Percentiles rank a stretch among this genome's conserved stretches.
Conservation (phyloP, 768 basidiomycete species). For the Tephrocybe sp. region DNA sequence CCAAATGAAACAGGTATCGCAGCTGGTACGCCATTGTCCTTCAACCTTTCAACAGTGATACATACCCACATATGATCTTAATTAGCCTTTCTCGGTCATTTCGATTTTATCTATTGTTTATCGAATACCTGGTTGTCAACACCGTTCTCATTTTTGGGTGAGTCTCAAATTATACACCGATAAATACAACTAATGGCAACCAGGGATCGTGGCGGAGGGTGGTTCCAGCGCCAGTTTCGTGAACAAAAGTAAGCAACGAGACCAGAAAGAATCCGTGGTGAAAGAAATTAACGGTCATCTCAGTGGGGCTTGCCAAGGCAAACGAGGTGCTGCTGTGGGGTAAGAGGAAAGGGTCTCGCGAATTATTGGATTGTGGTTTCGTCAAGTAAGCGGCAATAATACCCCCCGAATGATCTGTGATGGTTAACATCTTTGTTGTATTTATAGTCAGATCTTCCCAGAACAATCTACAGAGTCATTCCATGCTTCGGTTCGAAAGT, state of each 20-base stretch:
- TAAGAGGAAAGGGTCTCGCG: constrained; percentile 60
- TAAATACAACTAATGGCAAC: not conserved
- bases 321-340: constrained; percentile 74
- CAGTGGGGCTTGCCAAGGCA: constrained; percentile 69
- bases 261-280: not conserved
- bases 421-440: not conserved
- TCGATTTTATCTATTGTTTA: constrained; percentile 73
- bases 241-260: constrained; percentile 51
- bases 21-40: constrained; percentile 42
- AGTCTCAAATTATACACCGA: constrained; percentile 17
- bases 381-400: constrained; percentile 55
- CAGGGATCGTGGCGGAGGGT: constrained; percentile 68
- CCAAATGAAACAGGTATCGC: constrained; percentile 50
- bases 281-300: not conserved
- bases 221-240: constrained; percentile 70
- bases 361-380: constrained; percentile 61
- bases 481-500: constrained; percentile 48
- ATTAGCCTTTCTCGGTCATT: constrained; percentile 65
- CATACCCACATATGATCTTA: too few species aligned
- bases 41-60: not conserved
- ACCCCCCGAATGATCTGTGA: not conserved
- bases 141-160: constrained; percentile 65
- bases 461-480: constrained; percentile 50
- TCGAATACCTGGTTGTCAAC: constrained; percentile 61
- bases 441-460: constrained; percentile 58